Percentiles rank a stretch among this genome's conserved stretches.
These are phyloP conservation scores for Cytospora leucostoma DNA, from an alignment of 2,329 filamentous ascomycete species.

Conservation along the genomic window DNA sequence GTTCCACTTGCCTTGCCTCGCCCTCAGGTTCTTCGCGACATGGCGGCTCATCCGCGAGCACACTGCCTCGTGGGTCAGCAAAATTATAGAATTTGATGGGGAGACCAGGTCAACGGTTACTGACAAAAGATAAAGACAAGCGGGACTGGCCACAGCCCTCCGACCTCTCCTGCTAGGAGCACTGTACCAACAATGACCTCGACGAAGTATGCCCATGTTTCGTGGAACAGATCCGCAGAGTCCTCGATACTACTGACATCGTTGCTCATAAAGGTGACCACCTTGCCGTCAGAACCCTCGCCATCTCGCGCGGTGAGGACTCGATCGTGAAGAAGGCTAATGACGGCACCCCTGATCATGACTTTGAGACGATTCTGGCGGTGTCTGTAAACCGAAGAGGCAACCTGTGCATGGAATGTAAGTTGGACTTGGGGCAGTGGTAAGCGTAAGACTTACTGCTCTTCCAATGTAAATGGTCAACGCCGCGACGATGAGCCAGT, in stretches of 20 bases:
- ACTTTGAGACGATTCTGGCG: slow-evolving; percentile 30
- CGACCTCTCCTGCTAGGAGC: slow-evolving; percentile 43
- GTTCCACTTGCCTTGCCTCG: slow-evolving; percentile 43
- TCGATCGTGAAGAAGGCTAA: slow-evolving; percentile 30
- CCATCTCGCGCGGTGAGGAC: slow-evolving; percentile 15
- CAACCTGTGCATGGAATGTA: slow-evolving; percentile 23
- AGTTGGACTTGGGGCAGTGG: not conserved
- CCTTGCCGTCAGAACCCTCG: slow-evolving; percentile 37
- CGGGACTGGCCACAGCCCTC: slow-evolving; percentile 46
- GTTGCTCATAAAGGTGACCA: slow-evolving; percentile 44
- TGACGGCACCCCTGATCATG: slow-evolving; percentile 30
- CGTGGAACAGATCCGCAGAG: slow-evolving; percentile 42
- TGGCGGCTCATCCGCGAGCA: slow-evolving; percentile 45
- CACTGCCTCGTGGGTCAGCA: slow-evolving; percentile 34
- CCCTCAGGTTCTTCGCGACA: slow-evolving; percentile 41
- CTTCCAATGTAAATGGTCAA: slow-evolving; percentile 40
- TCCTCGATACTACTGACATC: slow-evolving; percentile 41
- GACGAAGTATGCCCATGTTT: slow-evolving; percentile 45
- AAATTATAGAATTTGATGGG: not conserved
- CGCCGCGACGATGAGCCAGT: slow-evolving; percentile 39
- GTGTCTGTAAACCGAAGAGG: slow-evolving; percentile 31
- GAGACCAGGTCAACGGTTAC: slow-evolving; percentile 23
- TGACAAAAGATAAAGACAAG: slow-evolving; percentile 45
- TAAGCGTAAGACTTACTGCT: slow-evolving; percentile 36
- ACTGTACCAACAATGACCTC: slow-evolving; percentile 44